Base-by-base conservation (phyloP, 805 yeast species). In the Saccharomycopsis malanga region DNA sequence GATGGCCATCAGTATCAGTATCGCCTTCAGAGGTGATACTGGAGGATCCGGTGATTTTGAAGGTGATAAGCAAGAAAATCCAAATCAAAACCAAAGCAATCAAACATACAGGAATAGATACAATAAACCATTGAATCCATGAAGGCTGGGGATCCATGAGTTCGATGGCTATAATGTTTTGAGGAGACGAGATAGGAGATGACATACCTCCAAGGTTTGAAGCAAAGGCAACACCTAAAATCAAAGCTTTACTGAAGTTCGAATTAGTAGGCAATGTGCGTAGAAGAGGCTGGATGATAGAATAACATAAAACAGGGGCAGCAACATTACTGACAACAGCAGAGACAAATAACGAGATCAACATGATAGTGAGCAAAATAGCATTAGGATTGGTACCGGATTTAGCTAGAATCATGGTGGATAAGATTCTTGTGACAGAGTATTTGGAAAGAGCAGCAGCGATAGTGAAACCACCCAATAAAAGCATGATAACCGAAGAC, bases 321-420 rank as follows among this genome's bases (percentile, higher is more conserved):
- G 98, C 98, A 37, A 91, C 98, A 62, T 91, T 91, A 22, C 95
- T 83, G 34, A 91, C 93, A 94, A 96, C 89, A 87, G 91, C 88
- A 4, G 95, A 80, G 35, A 86, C 79, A 58, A 91, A 79, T 34
- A 89, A 69, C 0, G 97, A 86, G 27, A 91, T 91, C 40, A 74
- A 67, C 97, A 93, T 87, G 51, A 87, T 81, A 3, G 91, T 77
- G 37, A 89, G 65, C 30, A 89, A 67, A 20, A 91, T 82, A 34
- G 76, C 72, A 29, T 82, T 73, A 9, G 98, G 98, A 54, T 81
- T 79, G 3, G 91, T 84, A 9, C 97, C 96, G 2, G 95, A 94
- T 42, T 76, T 73, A 2, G 88, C 77, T 48, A 93, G 69, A 50
- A 91, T 81, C 64, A 77, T 77, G 0, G 96, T 86, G 4, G 96